Conservation (phyloP, 1,284 basidiomycete genomes). For the Chondrostereum purpureum region DNA sequence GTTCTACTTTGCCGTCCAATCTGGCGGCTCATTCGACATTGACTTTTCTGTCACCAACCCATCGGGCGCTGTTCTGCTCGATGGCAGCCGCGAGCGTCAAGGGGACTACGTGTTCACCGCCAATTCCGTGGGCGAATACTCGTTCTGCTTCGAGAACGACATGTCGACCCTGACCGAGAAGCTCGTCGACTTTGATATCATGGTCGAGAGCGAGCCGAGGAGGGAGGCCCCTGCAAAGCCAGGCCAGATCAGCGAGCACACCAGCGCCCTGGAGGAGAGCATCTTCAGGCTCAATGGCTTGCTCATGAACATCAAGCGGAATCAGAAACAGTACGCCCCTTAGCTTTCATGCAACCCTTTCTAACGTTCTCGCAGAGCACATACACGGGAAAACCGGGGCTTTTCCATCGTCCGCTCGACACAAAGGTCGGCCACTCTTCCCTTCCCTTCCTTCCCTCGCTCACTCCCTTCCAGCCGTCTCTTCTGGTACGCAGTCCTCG, state of each 20-base stretch:
- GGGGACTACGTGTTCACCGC: conserved; percentile 98
- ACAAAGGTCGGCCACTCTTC: conserved; percentile 47
- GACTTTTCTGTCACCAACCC: conserved; percentile 94
- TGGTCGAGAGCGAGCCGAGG: conserved; percentile 93
- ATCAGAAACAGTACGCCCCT: conserved; percentile 80
- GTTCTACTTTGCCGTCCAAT: conserved; percentile 67
- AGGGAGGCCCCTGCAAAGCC: conserved; percentile 76
- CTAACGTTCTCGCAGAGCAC: conserved; percentile 46
- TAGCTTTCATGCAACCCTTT: conserved; percentile 3
- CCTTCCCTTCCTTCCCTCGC: background rate
- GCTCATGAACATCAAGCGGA: conserved; percentile 81
- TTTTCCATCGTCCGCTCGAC: conserved; percentile 77
- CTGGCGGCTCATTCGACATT: conserved; percentile 95
- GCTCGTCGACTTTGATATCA: conserved; percentile 94
- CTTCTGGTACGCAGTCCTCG: conserved; percentile 85
- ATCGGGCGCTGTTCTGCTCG: conserved; percentile 77
- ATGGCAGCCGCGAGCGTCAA: conserved; percentile 84
- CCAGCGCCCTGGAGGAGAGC: conserved; percentile 86
- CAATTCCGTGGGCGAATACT: conserved; percentile 90
- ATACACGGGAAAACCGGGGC: conserved; percentile 76
- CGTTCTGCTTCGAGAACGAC: conserved; percentile 98
- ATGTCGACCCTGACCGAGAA: conserved; percentile 88
- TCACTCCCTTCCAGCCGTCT: conserved; percentile 50
- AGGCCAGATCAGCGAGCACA: conserved; percentile 84
- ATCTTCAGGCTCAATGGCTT: conserved; percentile 84